These are phyloP conservation scores for Lactuca saligna DNA, from an alignment of 129 eudicot genomes.

Conservation along the genomic window DNA sequence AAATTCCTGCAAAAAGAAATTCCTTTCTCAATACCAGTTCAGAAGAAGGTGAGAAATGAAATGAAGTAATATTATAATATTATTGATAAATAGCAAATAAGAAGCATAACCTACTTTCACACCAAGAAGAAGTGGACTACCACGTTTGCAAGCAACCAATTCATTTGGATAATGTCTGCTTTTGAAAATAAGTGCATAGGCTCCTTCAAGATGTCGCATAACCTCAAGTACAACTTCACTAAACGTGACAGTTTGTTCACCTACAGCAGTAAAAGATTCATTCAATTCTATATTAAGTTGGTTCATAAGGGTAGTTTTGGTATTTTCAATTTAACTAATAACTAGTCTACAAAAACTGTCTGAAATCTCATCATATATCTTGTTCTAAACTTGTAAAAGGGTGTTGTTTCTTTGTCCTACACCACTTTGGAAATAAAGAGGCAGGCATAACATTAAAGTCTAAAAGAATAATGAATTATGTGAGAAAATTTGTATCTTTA, in stretches of 20 bases:
- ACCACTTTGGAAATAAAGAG: background rate
- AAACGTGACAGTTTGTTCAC: slow-evolving; percentile 76
- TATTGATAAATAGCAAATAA: background rate
- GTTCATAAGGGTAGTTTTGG: background rate
- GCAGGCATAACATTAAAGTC: background rate
- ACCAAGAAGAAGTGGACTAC: slow-evolving; percentile 96
- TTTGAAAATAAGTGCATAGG: slow-evolving; percentile 94
- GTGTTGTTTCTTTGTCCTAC: background rate
- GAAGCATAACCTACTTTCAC: slow-evolving; percentile 68
- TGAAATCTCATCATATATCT: background rate
- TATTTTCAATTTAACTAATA: too few species aligned
- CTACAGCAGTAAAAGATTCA: slow-evolving; percentile 47
- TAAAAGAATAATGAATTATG: background rate
- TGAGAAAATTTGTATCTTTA: background rate
- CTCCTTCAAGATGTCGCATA: slow-evolving; percentile 99
- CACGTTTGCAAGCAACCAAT: slow-evolving; percentile 97
- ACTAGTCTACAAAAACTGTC: background rate
- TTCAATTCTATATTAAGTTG: background rate
- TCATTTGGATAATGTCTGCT: slow-evolving; percentile 96
- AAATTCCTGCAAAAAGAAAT: slow-evolving; percentile 54
- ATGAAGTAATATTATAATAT: background rate
- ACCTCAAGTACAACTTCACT: slow-evolving; percentile 96
- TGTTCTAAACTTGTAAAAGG: background rate
- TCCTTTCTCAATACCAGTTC: slow-evolving; percentile 2
- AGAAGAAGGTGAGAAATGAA: background rate